Evolutionary conservation across 208 protist species (phyloP), one percentile per base, ranked within the genome.

Genomic region (Acanthamoeba culbertsoni): DNA sequence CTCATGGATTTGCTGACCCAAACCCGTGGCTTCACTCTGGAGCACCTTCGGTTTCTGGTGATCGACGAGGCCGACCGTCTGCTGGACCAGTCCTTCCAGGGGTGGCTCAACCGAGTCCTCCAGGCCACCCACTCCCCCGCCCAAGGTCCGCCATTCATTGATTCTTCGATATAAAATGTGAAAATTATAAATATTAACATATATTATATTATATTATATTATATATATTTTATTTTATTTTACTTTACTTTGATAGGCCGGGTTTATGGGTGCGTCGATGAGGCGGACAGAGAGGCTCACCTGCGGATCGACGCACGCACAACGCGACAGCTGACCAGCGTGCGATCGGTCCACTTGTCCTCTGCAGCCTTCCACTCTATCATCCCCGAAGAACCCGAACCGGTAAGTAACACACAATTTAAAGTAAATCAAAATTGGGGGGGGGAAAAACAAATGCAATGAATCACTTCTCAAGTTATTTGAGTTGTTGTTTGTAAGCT

Each of bases 61-160:
- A 93, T 98, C 31, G 97, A 98, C 86, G 97, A 98, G 86, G 97
- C 97, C 10, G 97, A 98, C 93, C 84, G 96, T 86, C 91, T 98
- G 79, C 75, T 98, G 55, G 48, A 65, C 45, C 95, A 98, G 37
- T 95, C 95, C 28, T 98, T 96, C 86, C 94, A 97, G 42, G 84
- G 95, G 37, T 98, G 97, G 97, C 94, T 98, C 26, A 77, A 68
- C 35, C 89, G 90, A 26, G 90, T 96, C 37, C 86, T 96, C 26
- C 77, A 92, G 28, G 93, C 94, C 20, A 46, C 94, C 33, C 88
- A 62, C 40, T 28, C 53, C 45, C 28, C 28, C 55, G 51, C 63
- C 5, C 28, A 79, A 53, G 45, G 79, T 62, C 37, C 46, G 35
- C 2, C 18, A 33, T 51, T 51, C 10, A 2, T 23, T 31, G 1